Conservation (phyloP, 2,329 filamentous ascomycete species). For the Ophiostoma montium region DNA sequence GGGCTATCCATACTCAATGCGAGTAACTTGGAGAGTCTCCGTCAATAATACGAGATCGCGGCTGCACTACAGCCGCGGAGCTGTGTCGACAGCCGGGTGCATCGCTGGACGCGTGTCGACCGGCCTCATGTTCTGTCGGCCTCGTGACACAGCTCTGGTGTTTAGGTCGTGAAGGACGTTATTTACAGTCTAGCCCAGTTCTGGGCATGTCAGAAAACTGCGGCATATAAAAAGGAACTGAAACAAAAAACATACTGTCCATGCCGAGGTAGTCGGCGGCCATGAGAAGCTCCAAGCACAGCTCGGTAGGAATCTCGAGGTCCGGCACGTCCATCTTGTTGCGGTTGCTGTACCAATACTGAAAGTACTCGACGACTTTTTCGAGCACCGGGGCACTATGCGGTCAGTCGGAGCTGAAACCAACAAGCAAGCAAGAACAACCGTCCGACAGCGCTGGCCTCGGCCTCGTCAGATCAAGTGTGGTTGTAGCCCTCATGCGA, state of each 20-base stretch:
- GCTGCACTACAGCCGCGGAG: background rate
- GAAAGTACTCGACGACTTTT: conserved; percentile 71
- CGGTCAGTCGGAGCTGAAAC: background rate
- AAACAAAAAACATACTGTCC: conserved; percentile 33
- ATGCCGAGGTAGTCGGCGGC: conserved; percentile 65
- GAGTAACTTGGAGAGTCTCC: too few relatives aligned
- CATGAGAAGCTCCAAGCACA: conserved; percentile 64
- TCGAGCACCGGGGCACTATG: conserved; percentile 58
- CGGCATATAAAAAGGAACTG: too few relatives aligned
- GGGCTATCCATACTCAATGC: too few relatives aligned
- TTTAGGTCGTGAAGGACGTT: too few relatives aligned
- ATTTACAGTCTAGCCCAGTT: too few relatives aligned
- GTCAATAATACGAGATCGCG: too few relatives aligned
- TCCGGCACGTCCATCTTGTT: conserved; percentile 61
- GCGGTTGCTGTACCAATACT: conserved; percentile 64
- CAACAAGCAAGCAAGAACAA: background rate
- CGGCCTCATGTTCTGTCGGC: too few relatives aligned
- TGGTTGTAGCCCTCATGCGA: too few relatives aligned
- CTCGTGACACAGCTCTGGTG: too few relatives aligned
- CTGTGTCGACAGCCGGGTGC: too few relatives aligned
- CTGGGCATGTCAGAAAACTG: too few relatives aligned
- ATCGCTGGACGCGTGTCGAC: too few relatives aligned
- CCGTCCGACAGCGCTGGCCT: background rate
- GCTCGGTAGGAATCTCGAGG: conserved; percentile 66
- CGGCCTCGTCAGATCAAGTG: conserved; percentile 17